Evolutionary conservation across 2,329 filamentous ascomycete species (phyloP), one percentile per base, ranked within the genome.

Genomic region (Aspergillus latus): DNA sequence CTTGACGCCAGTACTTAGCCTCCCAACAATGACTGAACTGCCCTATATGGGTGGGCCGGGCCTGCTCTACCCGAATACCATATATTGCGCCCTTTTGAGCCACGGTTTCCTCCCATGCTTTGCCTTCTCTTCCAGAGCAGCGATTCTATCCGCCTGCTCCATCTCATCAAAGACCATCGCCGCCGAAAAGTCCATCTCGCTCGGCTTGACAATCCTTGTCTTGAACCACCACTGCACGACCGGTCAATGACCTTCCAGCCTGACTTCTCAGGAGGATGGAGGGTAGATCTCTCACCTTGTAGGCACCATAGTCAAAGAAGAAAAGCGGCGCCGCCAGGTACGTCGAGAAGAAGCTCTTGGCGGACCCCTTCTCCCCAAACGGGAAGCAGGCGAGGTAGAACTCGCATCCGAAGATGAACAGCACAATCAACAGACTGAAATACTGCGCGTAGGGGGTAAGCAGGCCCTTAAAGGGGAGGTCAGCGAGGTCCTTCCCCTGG

Each of bases 271-370:
- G 13, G n/a, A 21, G 39, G 8, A 2, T 11, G 5, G 21, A 21
- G 21, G 21, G 21, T 21, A 40, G 9, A 11, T 21, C 21, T 21
- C 13, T 4, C 49, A 65, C 65, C 59, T 67, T 67, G 42, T 67
- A 67, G 9, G 47, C 60, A 8, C 65, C 60, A 42, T 69, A 70
- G 54, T 71, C 68, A 39, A 69, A 61, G 39, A 66, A 50, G 55
- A 70, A 71, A 32, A 72, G 53, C 5, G 70, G 70, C 6, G 66
- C 69, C 2, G 67, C 66, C 1, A 72, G 60, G 37, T 72, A 72
- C 9, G 66, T 64, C 1, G 68, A 66, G 49, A 72, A 72, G 61
- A 72, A 72, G 16, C 59, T 67, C 57, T 63, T 68, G 4, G 63
- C 68, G 2, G 63, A 66, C 4, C 64, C 67, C 29, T 67, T 65